Base-by-base conservation (phyloP, 176 grass and related monocot species). In the Oryza australiensis region DNA sequence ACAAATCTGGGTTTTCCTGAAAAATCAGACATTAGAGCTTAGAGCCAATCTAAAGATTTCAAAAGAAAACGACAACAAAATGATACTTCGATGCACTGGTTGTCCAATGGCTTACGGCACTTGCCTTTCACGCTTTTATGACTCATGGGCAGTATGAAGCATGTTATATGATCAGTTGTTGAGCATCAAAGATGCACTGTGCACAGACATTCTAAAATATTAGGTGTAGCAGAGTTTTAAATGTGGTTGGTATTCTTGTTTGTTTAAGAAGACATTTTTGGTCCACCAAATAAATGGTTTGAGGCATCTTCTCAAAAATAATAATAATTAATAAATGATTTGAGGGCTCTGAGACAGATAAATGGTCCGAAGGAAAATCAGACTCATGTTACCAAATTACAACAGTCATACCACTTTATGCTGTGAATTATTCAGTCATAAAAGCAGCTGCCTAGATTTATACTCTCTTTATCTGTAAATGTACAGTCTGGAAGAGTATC, bases 1-100 rank as follows among this genome's bases (percentile, higher is more conserved):
- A 94, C 64, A 99, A 80, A 83, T 99, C 91, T 79, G 93, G 93
- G 72, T 99, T 95, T 80, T 99, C 96, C 93, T 99, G 91, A 78
- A 88, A 53, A 86, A 71, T 62, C 20, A 88, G 22, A 49, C 1
- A 81, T 15, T 4, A 1, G 13, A 7, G n/a, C 66, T 86, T 40
- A 86, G 66, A 72, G 66, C 2, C n/a, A 16, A 26, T n/a, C 51
- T n/a, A 6, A 24, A 46, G 27, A 18, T 20, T 40, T 40, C n/a
- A n/a, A n/a, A n/a, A n/a, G n/a, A 12, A 59, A 76, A 77, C 11
- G 77, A 55, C 22, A 76, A 33, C 1, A 49, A 75, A 9, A 1
- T 5, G 34, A 22, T 53, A 13, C 0, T 8, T 60, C 26, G 1
- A 32, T 79, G 16, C 26, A 65, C 1, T 5, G 30, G 0, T n/a